phyloP scores from a whole-genome alignment of 108 stramenopile species.

The Stephanodiscus triporus region DNA sequence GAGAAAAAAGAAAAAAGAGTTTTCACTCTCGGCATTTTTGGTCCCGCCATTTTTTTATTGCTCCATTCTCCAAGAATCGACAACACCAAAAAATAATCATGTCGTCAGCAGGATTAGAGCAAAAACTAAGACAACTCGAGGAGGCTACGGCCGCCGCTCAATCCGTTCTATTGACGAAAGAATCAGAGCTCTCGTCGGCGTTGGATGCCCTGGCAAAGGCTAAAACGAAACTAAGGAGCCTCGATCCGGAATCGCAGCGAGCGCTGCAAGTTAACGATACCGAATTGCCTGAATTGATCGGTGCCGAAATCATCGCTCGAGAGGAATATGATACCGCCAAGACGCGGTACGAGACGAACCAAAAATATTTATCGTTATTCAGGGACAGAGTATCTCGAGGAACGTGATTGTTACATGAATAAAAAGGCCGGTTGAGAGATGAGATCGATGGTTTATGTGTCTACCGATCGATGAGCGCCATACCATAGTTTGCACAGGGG shows the following conservation, averaged over 20 bases:
- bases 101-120: slow-evolving; percentile 22
- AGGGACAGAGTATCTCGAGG: slow-evolving; percentile 21
- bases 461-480: too few species aligned
- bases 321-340: slow-evolving; percentile 53
- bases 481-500: too few species aligned
- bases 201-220: slow-evolving; percentile 46
- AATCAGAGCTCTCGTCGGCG: slow-evolving; percentile 30
- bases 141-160: slow-evolving; percentile 41
- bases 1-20: too few species aligned
- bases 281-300: slow-evolving; percentile 66
- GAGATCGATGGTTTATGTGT: too few species aligned
- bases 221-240: slow-evolving; percentile 51
- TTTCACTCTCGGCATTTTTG: too few species aligned
- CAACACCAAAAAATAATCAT: too few species aligned
- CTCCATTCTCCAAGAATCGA: too few species aligned
- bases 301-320: slow-evolving; percentile 51
- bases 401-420: neutral
- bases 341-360: slow-evolving; percentile 61
- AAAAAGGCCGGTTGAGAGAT: neutral
- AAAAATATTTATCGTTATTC: slow-evolving; percentile 48
- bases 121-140: slow-evolving; percentile 34
- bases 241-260: slow-evolving; percentile 52
- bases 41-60: too few species aligned
- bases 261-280: slow-evolving; percentile 64
- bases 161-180: slow-evolving; percentile 5